phyloP scores from a whole-genome alignment of 1,284 basidiomycete species.

The Leccinum subrobustum region DNA sequence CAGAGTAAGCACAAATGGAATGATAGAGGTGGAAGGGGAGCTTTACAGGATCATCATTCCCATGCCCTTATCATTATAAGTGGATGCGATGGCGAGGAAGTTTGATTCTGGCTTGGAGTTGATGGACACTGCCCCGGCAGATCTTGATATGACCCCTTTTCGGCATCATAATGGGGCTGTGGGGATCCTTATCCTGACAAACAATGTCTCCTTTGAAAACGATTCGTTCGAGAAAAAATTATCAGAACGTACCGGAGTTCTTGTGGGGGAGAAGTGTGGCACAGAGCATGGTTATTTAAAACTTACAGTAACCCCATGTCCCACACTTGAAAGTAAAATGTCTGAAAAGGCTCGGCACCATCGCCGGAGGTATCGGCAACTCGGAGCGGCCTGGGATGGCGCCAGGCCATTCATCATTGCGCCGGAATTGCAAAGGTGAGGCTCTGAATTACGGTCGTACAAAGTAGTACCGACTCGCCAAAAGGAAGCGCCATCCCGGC shows the following conservation, averaged over 20 bases:
- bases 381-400: neutral
- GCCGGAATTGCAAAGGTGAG: neutral
- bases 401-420: neutral
- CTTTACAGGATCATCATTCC: neutral
- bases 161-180: neutral
- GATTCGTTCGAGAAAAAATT: neutral
- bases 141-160: neutral
- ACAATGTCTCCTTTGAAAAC: neutral
- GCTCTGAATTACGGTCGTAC: neutral
- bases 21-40: neutral
- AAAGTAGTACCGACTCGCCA: neutral
- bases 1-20: neutral
- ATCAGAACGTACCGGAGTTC: neutral
- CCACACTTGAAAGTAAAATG: neutral
- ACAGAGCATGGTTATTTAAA: neutral
- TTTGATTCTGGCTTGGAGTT: neutral
- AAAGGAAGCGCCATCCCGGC: neutral
- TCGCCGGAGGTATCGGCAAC: neutral
- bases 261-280: neutral
- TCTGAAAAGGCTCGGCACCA: neutral
- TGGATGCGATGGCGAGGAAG: neutral
- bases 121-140: neutral
- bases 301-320: no score
- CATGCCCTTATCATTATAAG: conserved; percentile 9
- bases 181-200: neutral